A percentile compares a stretch with the other conserved stretches of the same genome.
Conservation (phyloP, 805 yeast genomes). For the Osmozyma mogii region DNA sequence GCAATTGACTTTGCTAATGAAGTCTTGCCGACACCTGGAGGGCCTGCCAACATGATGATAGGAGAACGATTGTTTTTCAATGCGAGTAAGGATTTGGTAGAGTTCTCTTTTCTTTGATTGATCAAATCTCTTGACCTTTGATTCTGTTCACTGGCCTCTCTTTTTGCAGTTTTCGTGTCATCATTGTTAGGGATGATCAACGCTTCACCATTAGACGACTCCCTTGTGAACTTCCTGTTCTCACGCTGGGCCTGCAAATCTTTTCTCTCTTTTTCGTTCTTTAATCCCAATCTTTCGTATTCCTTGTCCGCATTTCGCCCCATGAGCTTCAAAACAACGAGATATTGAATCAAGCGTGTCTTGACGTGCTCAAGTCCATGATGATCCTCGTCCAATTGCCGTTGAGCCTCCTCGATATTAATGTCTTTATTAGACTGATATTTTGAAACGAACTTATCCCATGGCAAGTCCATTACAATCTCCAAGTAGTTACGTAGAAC, state of each 20-base stretch:
- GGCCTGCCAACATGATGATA: constrained; percentile 75
- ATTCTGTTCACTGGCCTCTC: constrained; percentile 15
- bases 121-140: constrained; percentile 9
- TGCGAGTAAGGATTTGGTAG: constrained; percentile 11
- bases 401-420: constrained; percentile 45
- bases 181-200: constrained; percentile 31
- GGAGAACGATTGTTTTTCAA: constrained; percentile 49
- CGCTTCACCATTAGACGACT: constrained; percentile 14
- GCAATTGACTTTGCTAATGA: constrained; percentile 81
- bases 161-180: constrained; percentile 21
- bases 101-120: constrained; percentile 2
- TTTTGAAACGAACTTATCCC: constrained; percentile 34
- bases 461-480: constrained; percentile 58
- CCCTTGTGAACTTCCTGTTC: constrained; percentile 12
- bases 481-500: constrained; percentile 59
- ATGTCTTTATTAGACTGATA: constrained; percentile 34
- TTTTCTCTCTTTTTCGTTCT: constrained; percentile 4
- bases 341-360: constrained; percentile 66
- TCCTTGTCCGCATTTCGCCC: constrained; percentile 31
- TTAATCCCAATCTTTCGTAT: constrained; percentile 4
- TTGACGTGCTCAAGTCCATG: constrained; percentile 68
- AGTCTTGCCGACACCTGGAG: constrained; percentile 93
- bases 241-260: constrained; percentile 6
- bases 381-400: constrained; percentile 66
- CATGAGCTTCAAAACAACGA: constrained; percentile 64